A percentile compares a stretch with the other conserved stretches of the same genome.
Conservation (phyloP, 2,329 filamentous ascomycete species). For the Xylariaceae sp. region DNA sequence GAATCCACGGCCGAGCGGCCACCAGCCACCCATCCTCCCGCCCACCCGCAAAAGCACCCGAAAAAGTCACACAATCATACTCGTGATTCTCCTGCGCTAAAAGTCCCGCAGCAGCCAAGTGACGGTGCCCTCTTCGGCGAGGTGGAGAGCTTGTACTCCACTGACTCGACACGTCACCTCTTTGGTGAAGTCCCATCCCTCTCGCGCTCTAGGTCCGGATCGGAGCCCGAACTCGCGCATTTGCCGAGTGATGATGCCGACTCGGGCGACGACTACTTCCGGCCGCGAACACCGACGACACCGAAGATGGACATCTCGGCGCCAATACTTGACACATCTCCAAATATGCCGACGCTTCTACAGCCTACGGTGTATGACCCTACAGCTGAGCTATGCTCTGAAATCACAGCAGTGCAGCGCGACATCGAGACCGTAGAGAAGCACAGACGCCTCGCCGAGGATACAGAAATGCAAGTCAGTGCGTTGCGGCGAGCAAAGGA, state of each 20-base stretch:
- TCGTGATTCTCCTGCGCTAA: constrained; percentile 20
- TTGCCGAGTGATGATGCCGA: constrained; percentile 29
- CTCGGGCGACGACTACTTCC: constrained; percentile 31
- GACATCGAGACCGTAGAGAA: constrained; percentile 52
- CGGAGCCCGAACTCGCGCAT: constrained; percentile 30
- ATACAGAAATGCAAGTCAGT: constrained; percentile 48
- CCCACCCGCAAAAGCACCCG: constrained; percentile 24
- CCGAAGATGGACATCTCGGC: constrained; percentile 38
- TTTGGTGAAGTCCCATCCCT: constrained; percentile 30
- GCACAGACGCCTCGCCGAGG: constrained; percentile 52
- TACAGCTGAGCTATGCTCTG: constrained; percentile 35
- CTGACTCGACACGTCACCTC: constrained; percentile 24
- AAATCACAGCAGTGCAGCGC: constrained; percentile 53
- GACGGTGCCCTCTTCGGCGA: constrained; percentile 29
- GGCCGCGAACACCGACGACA: constrained; percentile 27
- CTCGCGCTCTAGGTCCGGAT: constrained; percentile 22
- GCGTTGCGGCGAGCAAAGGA: constrained; percentile 55
- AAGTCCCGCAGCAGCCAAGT: constrained; percentile 23
- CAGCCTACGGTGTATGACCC: constrained; percentile 55
- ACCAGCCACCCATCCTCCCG: constrained; percentile 18
- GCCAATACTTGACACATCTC: constrained; percentile 45
- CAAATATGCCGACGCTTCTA: constrained; percentile 44
- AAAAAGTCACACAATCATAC: constrained; percentile 19
- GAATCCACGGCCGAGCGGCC: constrained; percentile 19
- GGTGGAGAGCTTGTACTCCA: constrained; percentile 28